Base-by-base conservation (phyloP, 1,284 basidiomycete species). In the Phellopilus nigrolimitatus region DNA sequence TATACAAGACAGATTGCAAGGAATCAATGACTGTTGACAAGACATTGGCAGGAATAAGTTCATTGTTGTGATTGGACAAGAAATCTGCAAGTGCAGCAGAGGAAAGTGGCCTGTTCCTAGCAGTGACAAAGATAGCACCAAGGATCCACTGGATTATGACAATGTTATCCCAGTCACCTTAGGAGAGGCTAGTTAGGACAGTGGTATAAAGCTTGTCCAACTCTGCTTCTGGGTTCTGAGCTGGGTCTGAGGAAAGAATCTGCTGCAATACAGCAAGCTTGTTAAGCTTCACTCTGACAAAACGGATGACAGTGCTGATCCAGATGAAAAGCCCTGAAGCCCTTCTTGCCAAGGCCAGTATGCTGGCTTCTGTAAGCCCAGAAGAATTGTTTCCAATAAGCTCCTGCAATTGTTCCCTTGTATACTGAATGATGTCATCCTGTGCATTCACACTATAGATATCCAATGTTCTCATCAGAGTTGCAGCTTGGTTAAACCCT, bases 241-340 rank as follows among this genome's bases (percentile, higher is more conserved):
- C 5, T 15, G n/a, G 3, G 15, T 6, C 25, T 19, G 21, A 27
- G 6, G n/a, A 6, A 10, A 48, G 21, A 22, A 40, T 40, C 17
- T 38, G 9, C 21, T 40, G 10, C 33, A 48, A 38, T 4, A 24
- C 24, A 4, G 9, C 13, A 19, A 17, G 12, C 27, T 13, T 58
- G 24, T 28, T 28, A 25, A 53, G 36, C 13, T 46, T 38, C 19
- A 36, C 42, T 6, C 46, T 47, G n/a, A 65, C 49, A 24, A 60
- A 59, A 47, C 59, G 61, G 49, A 65, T 49, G 31, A 64, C 61
- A 1, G 64, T 65, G 17, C 55, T 49, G 7, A 63, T 58, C 45
- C 63, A 65, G 15, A 65, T 65, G 39, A 65, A 65, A 10, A 64
- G 51, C 2, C 61, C 60, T 13, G 56, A 53, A 3, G 62, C 55